Percentiles rank a stretch among this genome's conserved stretches.
Evolutionary conservation across 768 basidiomycete genomes (phyloP).

Genomic region (Butyriboletus loyo): DNA sequence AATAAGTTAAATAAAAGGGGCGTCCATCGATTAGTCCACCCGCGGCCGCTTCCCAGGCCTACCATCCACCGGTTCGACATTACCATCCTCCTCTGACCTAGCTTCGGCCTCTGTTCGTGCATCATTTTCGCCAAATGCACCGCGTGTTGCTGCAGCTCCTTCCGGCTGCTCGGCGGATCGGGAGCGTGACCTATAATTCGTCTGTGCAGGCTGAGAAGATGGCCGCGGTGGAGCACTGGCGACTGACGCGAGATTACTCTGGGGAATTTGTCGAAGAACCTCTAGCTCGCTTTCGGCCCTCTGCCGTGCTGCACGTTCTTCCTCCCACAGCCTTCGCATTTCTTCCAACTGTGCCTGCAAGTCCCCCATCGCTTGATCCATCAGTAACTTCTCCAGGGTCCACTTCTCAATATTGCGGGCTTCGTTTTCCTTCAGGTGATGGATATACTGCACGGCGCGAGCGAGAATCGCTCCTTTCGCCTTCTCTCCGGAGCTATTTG

Average conservation of each 20-base stretch:
- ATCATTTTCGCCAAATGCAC: slow-evolving; percentile 14
- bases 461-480: slow-evolving; percentile 87
- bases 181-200: slow-evolving; percentile 22
- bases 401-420: slow-evolving; percentile 90
- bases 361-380: slow-evolving; percentile 91
- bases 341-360: slow-evolving; percentile 82
- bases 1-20: slow-evolving; percentile 19
- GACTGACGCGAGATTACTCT: slow-evolving; percentile 1
- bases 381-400: slow-evolving; percentile 88
- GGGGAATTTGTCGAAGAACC: slow-evolving; percentile 42
- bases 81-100: slow-evolving; percentile 16
- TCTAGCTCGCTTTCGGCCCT: slow-evolving; percentile 66
- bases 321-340: slow-evolving; percentile 76
- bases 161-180: slow-evolving; percentile 30
- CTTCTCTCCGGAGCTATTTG: slow-evolving; percentile 82
- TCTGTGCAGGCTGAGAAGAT: slow-evolving; percentile 12
- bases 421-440: slow-evolving; percentile 87
- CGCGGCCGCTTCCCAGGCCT: slow-evolving; percentile 32
- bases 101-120: slow-evolving; percentile 21
- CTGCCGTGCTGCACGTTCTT: slow-evolving; percentile 60
- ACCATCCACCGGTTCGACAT: slow-evolving; percentile 19
- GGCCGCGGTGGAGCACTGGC: slow-evolving; percentile 13
- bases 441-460: slow-evolving; percentile 88
- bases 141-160: slow-evolving; percentile 7
- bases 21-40: slow-evolving; percentile 23